Evolutionary conservation across 495 filamentous ascomycete genomes (phyloP).

Genomic region (Friedmanniomyces simplex): DNA sequence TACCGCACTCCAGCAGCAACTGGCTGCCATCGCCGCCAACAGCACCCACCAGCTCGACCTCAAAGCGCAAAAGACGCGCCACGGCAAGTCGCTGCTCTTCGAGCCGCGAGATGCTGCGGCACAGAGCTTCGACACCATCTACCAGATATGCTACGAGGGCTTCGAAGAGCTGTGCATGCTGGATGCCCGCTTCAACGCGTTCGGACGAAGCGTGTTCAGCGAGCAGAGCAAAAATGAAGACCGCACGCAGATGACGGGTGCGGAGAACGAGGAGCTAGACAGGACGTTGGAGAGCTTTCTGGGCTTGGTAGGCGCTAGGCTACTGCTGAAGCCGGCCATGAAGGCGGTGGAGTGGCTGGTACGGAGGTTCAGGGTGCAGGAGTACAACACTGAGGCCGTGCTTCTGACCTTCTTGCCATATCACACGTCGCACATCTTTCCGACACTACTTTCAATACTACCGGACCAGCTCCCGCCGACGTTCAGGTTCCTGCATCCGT

Average conservation of each 20-base stretch:
- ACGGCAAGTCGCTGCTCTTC: conserved; percentile 88
- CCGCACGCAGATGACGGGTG: conserved; percentile 65
- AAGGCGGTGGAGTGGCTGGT: conserved; percentile 94
- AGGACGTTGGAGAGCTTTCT: conserved; percentile 69
- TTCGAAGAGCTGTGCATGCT: conserved; percentile 82
- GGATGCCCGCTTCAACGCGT: conserved; percentile 62
- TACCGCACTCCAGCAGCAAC: conserved; percentile 33
- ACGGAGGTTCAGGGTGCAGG: conserved; percentile 82
- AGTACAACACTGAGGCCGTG: conserved; percentile 69
- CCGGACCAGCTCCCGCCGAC: conserved; percentile 58
- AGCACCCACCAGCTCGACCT: conserved; percentile 55
- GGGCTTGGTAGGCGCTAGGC: conserved; percentile 57
- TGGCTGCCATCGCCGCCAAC: conserved; percentile 30
- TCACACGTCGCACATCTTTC: conserved; percentile 69
- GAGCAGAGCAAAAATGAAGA: conserved; percentile 84
- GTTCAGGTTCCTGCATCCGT: conserved; percentile 78
- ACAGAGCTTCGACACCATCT: conserved; percentile 83
- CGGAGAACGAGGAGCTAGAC: conserved; percentile 74
- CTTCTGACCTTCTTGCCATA: conserved; percentile 90
- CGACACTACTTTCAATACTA: conserved; percentile 71
- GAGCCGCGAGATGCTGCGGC: conserved; percentile 66
- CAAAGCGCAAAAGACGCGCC: conserved; percentile 75
- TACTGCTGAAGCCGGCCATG: conserved; percentile 73
- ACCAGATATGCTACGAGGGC: conserved; percentile 72
- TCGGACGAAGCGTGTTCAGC: conserved; percentile 68